phyloP scores from a whole-genome alignment of 106 monocot genomes.

The Dendrobium chrysotoxum region DNA sequence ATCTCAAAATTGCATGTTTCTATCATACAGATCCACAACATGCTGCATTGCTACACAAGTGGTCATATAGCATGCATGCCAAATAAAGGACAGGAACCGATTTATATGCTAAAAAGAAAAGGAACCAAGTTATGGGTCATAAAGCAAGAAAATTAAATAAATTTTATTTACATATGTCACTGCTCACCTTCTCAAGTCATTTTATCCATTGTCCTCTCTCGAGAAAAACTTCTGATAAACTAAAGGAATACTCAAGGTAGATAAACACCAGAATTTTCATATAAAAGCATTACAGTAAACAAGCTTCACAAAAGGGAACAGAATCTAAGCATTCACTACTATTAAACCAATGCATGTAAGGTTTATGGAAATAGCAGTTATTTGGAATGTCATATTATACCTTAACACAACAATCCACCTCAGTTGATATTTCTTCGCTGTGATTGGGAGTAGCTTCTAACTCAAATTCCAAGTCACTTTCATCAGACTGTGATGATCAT shows the following conservation, averaged over 20 bases:
- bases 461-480: constrained; percentile 48
- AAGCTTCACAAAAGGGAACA: no score
- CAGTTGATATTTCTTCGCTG: constrained; percentile 17
- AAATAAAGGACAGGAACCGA: no score
- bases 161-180: neutral
- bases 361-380: neutral
- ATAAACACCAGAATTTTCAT: neutral
- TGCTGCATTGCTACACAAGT: no score
- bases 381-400: constrained; percentile 15
- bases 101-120: no score
- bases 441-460: constrained; percentile 24
- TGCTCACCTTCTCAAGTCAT: neutral
- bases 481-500: constrained; percentile 4
- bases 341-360: neutral
- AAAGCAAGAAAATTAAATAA: no score
- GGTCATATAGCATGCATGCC: no score
- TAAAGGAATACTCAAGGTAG: no score
- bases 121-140: no score
- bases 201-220: neutral
- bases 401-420: constrained; percentile 34
- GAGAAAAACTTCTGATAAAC: neutral
- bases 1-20: no score
- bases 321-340: no score
- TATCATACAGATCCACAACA: no score
- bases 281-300: neutral